Evolutionary conservation across 805 yeast genomes (phyloP), one percentile per base, ranked within the genome.

Genomic region (Kodamaea fukazawae): DNA sequence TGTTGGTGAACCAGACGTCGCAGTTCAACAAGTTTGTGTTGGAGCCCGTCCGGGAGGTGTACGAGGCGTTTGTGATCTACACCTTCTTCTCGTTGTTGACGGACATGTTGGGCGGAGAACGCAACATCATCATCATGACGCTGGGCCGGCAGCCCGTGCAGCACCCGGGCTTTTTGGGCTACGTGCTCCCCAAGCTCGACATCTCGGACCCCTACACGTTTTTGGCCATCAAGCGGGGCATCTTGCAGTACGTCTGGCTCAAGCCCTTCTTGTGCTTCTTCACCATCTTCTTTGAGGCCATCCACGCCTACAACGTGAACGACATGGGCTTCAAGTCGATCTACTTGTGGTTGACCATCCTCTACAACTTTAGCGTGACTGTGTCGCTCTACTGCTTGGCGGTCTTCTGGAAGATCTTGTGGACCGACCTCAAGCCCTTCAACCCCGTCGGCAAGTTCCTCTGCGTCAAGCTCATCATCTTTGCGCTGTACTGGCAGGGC

Each of bases 401-500:
- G 0, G 65, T 89, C 36, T 93, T 93, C 60, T 93, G 99, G 99
- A 83, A 79, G 55, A 86, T 95, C 49, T 68, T 93, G n/a, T 81
- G 85, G 64, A 57, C 55, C 2, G 97, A 90, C 51, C 70, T 93
- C 49, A 73, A 67, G 38, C 85, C 83, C 1, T 90, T 83, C 65
- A 76, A 86, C 40, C 98, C 98, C 3, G 81, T 93, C 76, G 89
- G 95, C 8, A 90, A 90, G 63, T 93, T 93, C 58, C 59, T 93
- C 29, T 89, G 97, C 64, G 96, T 93, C 34, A 93, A 93, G 56
- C 72, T 89, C 47, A 88, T 93, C 40, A 90, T 93, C 35, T 93
- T 93, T 71, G 98, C 96, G 16, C 86, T 96, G n/a, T 93, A 89
- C 58, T 93, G 99, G 99, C 99, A 93, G 58, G 88, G 95, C 0